Conservation (phyloP, 768 basidiomycete genomes). For the Hemileccinum impolitum region DNA sequence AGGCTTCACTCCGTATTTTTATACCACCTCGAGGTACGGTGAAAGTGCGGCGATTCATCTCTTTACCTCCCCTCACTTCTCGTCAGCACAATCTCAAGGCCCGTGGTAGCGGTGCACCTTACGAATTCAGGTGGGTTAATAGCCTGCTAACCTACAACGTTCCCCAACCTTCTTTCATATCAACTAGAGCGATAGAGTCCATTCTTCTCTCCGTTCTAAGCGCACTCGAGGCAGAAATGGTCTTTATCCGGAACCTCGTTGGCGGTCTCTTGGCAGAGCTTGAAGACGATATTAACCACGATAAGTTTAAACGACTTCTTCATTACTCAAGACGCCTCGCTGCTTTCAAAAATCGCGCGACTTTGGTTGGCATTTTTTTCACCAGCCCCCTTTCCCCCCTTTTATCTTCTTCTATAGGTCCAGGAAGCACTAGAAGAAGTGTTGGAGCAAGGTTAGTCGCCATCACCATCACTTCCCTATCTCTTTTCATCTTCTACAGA, state of each 20-base stretch:
- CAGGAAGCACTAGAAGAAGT: conserved; percentile 91
- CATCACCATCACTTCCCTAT: neutral
- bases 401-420: conserved; percentile 47
- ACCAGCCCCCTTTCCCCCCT: neutral
- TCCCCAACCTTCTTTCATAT: conserved; percentile 14
- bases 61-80: conserved; percentile 11
- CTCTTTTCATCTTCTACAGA: conserved; percentile 44
- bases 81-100: conserved; percentile 77
- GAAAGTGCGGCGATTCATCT: conserved; percentile 9
- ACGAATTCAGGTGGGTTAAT: conserved; percentile 74
- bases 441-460: conserved; percentile 72
- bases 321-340: conserved; percentile 89
- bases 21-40: conserved; percentile 76
- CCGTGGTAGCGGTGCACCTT: conserved; percentile 67
- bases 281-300: conserved; percentile 93
- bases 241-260: conserved; percentile 87
- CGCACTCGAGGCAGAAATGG: conserved; percentile 95
- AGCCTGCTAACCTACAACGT: conserved; percentile 14
- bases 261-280: conserved; percentile 88
- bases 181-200: conserved; percentile 84
- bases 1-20: conserved; percentile 82
- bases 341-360: conserved; percentile 88
- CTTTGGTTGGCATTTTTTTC: conserved; percentile 48
- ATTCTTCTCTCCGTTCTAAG: conserved; percentile 88
- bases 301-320: conserved; percentile 86